A percentile compares a stretch with the other conserved stretches of the same genome.
Evolutionary conservation across 2,329 filamentous ascomycete genomes (phyloP).

Genomic region (Penicillium sp.): DNA sequence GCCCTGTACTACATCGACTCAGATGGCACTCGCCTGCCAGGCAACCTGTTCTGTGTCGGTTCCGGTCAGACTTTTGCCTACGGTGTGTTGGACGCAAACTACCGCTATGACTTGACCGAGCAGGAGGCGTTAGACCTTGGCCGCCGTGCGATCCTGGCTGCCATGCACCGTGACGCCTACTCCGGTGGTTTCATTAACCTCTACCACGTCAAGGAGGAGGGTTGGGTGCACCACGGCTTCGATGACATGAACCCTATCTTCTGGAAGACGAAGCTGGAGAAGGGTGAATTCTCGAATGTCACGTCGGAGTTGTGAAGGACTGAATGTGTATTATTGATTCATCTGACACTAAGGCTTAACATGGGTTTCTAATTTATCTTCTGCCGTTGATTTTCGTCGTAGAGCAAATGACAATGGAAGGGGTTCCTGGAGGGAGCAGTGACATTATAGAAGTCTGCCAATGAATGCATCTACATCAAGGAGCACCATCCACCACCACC

Average conservation of each 20-base stretch:
- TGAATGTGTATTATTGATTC: conserved; percentile 22
- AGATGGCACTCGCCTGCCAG: conserved; percentile 86
- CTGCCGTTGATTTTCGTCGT: too few relatives aligned
- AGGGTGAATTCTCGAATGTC: conserved; percentile 97
- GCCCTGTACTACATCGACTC: conserved; percentile 99
- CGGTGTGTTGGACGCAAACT: conserved; percentile 94
- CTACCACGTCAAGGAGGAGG: conserved; percentile 98
- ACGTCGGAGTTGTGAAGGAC: conserved; percentile 62
- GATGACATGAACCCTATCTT: conserved; percentile 98
- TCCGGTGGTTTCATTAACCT: conserved; percentile 98
- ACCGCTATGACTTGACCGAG: conserved; percentile 80
- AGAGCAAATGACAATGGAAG: too few relatives aligned
- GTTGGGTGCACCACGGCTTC: conserved; percentile 99
- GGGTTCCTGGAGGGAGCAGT: too few relatives aligned
- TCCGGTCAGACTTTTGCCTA: conserved; percentile 99
- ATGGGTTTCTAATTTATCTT: conserved; percentile 1
- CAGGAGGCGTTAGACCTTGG: conserved; percentile 90
- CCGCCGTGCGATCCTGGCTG: conserved; percentile 86
- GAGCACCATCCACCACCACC: too few relatives aligned
- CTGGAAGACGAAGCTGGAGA: conserved; percentile 98
- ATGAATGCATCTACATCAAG: too few relatives aligned
- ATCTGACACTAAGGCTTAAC: conserved; percentile 13
- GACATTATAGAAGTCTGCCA: too few relatives aligned
- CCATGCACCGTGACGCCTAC: conserved; percentile 96
- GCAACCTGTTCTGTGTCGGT: conserved; percentile 97